A percentile compares a stretch with the other conserved stretches of the same genome.
Conservation (phyloP, 306 rosid genomes). For the Oemleria cerasiformis region DNA sequence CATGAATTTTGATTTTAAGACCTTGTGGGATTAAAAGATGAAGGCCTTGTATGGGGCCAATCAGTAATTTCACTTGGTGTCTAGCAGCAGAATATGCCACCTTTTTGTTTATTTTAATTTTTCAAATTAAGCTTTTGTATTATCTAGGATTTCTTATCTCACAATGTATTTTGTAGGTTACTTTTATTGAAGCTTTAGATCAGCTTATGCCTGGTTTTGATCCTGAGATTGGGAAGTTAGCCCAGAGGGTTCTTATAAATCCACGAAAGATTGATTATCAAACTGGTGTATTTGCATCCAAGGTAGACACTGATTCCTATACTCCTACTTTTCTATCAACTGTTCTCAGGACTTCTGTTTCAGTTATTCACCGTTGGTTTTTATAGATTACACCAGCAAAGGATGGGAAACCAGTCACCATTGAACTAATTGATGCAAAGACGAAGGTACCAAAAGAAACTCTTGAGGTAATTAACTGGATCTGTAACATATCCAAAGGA, state of each 20-base stretch:
- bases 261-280: constrained; percentile 90
- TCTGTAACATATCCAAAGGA: not conserved
- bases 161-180: constrained; percentile 61
- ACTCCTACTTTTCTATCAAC: constrained; percentile 13
- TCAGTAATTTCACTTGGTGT: not conserved
- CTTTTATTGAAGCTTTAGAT: constrained; percentile 92
- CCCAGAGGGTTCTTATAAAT: constrained; percentile 90
- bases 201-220: constrained; percentile 99
- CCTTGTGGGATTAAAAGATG: not conserved
- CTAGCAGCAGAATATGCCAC: not conserved
- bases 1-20: not conserved
- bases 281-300: constrained; percentile 93
- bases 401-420: constrained; percentile 91
- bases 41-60: constrained; percentile 1
- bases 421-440: constrained; percentile 96
- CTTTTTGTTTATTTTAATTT: not conserved
- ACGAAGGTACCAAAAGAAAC: constrained; percentile 86
- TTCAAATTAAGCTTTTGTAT: not conserved
- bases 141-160: constrained; percentile 4
- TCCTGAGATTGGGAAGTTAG: constrained; percentile 97
- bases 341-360: constrained; percentile 18
- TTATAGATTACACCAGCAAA: constrained; percentile 91
- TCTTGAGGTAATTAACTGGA: constrained; percentile 64
- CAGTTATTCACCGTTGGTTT: constrained; percentile 17
- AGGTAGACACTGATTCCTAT: constrained; percentile 51